These are phyloP conservation scores for Hemisphaericaspora xylofermentans DNA, from an alignment of 1,139 yeast species.

Conservation along the genomic window DNA sequence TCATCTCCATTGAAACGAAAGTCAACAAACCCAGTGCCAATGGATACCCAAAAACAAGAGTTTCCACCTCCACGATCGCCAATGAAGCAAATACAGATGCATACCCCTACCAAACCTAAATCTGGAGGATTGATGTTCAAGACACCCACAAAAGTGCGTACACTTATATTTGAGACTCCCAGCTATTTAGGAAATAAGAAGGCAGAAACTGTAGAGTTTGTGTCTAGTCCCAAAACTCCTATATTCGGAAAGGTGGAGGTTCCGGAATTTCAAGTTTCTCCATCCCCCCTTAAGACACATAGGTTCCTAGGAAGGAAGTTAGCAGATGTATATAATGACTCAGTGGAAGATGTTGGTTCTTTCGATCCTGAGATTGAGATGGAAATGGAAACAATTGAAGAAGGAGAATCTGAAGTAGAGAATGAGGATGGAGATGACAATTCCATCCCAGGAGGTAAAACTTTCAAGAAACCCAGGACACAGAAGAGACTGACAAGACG, in stretches of 20 bases:
- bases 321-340: slow-evolving; percentile 39
- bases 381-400: slow-evolving; percentile 16
- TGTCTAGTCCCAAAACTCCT: slow-evolving; percentile 1
- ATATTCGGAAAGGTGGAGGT: slow-evolving; percentile 2
- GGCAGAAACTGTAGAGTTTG: background rate
- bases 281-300: slow-evolving; percentile 45
- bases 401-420: slow-evolving; percentile 15
- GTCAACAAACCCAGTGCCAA: slow-evolving; percentile 6
- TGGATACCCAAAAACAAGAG: background rate
- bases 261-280: slow-evolving; percentile 37
- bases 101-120: slow-evolving; percentile 4
- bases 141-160: slow-evolving; percentile 9
- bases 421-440: slow-evolving; percentile 15
- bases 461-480: slow-evolving; percentile 38
- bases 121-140: background rate
- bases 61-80: slow-evolving; percentile 5
- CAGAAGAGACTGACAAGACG: slow-evolving; percentile 66
- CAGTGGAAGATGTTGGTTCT: slow-evolving; percentile 16
- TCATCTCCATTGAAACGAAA: slow-evolving; percentile 38
- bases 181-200: slow-evolving; percentile 22
- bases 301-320: slow-evolving; percentile 35
- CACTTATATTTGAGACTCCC: slow-evolving; percentile 28
- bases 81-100: slow-evolving; percentile 4
- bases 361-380: slow-evolving; percentile 15
- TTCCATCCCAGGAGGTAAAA: slow-evolving; percentile 16